Evolutionary conservation across 768 basidiomycete species (phyloP).

Genomic region (Boletus patriciae): DNA sequence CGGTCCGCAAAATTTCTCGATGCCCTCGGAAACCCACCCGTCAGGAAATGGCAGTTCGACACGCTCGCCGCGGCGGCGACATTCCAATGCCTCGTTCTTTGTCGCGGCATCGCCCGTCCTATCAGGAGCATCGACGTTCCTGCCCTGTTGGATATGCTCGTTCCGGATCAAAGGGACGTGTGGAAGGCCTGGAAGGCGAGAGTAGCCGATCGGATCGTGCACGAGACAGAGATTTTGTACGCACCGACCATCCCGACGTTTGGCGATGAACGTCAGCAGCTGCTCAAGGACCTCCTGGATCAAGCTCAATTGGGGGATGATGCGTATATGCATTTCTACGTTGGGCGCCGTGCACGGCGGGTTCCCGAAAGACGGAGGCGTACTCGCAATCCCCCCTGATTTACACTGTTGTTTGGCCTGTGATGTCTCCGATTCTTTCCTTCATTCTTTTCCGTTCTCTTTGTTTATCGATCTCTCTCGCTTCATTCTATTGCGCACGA

Average conservation of each 20-base stretch:
- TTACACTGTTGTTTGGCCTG: too few species aligned
- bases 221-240: neutral
- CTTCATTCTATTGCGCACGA: too few species aligned
- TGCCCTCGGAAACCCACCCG: neutral
- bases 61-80: neutral
- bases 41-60: neutral
- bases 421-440: too few species aligned
- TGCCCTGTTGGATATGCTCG: neutral
- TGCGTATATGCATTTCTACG: neutral
- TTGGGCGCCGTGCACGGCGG: too few species aligned
- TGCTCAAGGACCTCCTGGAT: neutral
- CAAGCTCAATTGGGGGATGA: neutral
- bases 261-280: neutral
- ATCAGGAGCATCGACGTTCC: neutral
- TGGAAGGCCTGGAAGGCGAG: conserved; percentile 3
- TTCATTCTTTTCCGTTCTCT: too few species aligned
- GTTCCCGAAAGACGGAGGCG: too few species aligned
- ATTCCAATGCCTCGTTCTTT: neutral
- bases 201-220: neutral
- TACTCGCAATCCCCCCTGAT: too few species aligned
- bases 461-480: too few species aligned
- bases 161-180: neutral
- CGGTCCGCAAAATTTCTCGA: neutral
- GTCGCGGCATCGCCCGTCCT: neutral
- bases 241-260: conserved; percentile 1